A percentile compares a stretch with the other conserved stretches of the same genome.
phyloP scores from a whole-genome alignment of 192 early-diverging fungal genomes.

The Backusella parvicylindrica region DNA sequence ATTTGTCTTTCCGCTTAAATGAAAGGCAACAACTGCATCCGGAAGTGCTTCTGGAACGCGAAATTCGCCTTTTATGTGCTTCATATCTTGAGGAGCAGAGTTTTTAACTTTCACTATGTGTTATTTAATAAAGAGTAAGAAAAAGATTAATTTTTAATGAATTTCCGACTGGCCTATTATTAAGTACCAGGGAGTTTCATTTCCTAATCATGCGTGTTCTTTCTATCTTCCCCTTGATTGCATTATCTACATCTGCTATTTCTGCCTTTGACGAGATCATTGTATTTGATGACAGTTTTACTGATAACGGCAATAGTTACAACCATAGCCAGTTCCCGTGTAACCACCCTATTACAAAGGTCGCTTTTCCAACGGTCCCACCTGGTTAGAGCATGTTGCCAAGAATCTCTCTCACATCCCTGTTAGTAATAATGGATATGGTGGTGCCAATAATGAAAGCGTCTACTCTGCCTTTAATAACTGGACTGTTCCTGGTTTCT shows the following conservation, averaged over 20 bases:
- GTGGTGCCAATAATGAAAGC: neutral
- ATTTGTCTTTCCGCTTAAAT: too few species aligned
- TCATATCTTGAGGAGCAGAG: too few species aligned
- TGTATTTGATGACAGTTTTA: neutral
- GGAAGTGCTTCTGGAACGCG: too few species aligned
- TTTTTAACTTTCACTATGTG: too few species aligned
- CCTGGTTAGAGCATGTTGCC: neutral
- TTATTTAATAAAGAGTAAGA: too few species aligned
- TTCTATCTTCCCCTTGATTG: neutral
- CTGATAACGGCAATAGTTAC: neutral
- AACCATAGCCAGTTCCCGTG: neutral
- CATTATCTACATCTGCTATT: neutral
- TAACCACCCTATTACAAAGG: neutral
- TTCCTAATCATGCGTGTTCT: neutral
- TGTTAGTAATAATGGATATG: neutral
- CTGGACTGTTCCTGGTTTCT: neutral
- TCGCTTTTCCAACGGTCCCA: neutral
- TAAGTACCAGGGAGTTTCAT: too few species aligned
- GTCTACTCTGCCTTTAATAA: neutral
- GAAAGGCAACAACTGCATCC: too few species aligned
- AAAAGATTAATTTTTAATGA: too few species aligned
- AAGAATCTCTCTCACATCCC: neutral
- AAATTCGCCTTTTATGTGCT: too few species aligned
- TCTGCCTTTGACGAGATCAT: neutral
- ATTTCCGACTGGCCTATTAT: too few species aligned